Base-by-base conservation (phyloP, 2,329 filamentous ascomycete species). In the Trichothecium roseum region DNA sequence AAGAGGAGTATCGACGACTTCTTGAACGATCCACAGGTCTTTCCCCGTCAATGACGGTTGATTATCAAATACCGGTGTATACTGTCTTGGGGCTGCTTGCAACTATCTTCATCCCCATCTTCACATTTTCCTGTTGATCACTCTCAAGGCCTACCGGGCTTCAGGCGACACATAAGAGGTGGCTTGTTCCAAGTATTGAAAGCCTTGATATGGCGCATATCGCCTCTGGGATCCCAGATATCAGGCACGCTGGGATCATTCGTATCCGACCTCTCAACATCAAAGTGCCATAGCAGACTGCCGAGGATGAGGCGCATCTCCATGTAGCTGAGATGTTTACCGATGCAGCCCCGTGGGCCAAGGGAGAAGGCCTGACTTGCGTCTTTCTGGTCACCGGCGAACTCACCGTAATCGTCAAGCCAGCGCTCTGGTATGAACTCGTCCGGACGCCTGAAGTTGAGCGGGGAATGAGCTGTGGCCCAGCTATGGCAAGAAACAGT, bases 251-350 rank as follows among this genome's bases (percentile, higher is more conserved):
- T 37, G 3, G 36, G 36, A 17, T 32, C 36, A 14, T 53, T 51
- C 15, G 35, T 10, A 28, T 41, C 39, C 22, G 52, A 53, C 18
- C 68, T 24, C 27, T 49, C 45, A 39, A 69, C 37, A 37, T 72
- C 67, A 43, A 70, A 73, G 34, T 64, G 65, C 48, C 57, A 72
- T 1, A 73, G 42, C 5, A 72, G 42, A 3, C 58, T 59, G 0
- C 63, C 59, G 6, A 73, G 46, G 27, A 71, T 63, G 5, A 69
- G 47, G 4, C 68, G 56, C 57, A 72, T 65, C 44, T 73, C 67
- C 15, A 62, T 54, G 34, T 67, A 68, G 3, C 67, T 67, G 27
- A 73, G 51, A 37, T 69, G 69, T 40, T 56, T 56, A 3, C 68
- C 69, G 17, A 72, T 55, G 39, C 68, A 72, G 31, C 69, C 67